Evolutionary conservation across 129 eudicot species (phyloP).

Genomic region (Artemisia tridentata): DNA sequence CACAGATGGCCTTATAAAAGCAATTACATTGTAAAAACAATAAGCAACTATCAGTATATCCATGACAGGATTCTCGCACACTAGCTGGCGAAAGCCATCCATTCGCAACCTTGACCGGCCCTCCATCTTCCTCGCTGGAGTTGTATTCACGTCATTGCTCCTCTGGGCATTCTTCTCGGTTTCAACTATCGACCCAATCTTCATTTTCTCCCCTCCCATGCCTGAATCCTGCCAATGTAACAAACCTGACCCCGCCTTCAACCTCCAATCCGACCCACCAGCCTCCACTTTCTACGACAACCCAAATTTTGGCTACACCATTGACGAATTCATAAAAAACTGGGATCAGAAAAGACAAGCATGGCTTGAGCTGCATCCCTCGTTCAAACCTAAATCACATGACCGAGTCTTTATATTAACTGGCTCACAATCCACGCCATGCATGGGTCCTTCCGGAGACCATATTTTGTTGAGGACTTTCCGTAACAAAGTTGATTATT

Average conservation of each 20-base stretch:
- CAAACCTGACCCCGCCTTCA: not conserved
- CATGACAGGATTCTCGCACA: conserved; percentile 9
- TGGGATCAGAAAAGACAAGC: not conserved
- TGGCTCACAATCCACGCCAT: not conserved
- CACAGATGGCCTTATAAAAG: too few relatives aligned
- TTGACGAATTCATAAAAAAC: not conserved
- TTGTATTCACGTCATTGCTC: conserved; percentile 7
- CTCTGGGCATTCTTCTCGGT: conserved; percentile 30
- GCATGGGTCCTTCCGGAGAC: not conserved
- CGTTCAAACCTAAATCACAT: not conserved
- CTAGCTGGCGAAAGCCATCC: conserved; percentile 34
- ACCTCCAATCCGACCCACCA: not conserved
- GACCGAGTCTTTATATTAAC: not conserved
- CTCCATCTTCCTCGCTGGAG: conserved; percentile 39
- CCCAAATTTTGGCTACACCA: not conserved
- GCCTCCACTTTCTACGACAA: not conserved
- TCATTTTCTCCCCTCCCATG: too few relatives aligned
- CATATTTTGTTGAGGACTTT: not conserved
- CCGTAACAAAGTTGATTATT: not conserved
- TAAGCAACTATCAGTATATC: too few relatives aligned
- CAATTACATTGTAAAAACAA: too few relatives aligned
- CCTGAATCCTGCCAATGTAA: not conserved
- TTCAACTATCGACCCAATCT: conserved; percentile 14
- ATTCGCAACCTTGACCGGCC: conserved; percentile 33
- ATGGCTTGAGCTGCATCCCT: not conserved